Evolutionary conservation across 768 basidiomycete genomes (phyloP), one percentile per base, ranked within the genome.

Genomic region (Tephrocybe sp.): DNA sequence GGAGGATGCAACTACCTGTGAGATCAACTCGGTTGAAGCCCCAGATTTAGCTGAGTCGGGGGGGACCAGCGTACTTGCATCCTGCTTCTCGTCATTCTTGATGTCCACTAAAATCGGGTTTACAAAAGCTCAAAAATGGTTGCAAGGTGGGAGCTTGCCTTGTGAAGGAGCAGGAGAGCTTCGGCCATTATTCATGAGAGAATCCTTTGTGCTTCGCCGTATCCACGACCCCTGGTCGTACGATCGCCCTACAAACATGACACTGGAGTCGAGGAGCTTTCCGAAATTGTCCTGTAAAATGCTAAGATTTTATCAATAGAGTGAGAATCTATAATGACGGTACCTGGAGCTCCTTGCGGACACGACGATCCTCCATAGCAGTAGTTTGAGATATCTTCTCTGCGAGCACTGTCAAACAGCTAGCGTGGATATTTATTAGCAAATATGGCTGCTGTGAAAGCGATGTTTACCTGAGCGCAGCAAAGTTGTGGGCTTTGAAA

Each of bases 281-380:
- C 83, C 79, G 62, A 89, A 97, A 4, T 80, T 85, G 57, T 98
- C 96, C 83, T 91, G 48, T 11, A 33, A 45, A 37, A 41, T 36
- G 25, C 18, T 26, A 2, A 45, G n/a, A n/a, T n/a, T n/a, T n/a
- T n/a, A n/a, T 20, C 25, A 32, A 15, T 18, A 38, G 12, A 26
- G 33, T n/a, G 32, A 15, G 26, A 23, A 25, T 25, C 5, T 26
- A 23, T 21, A 33, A n/a, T 28, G 8, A 28, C 48, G 55, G 15
- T 56, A 85, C 89, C 76, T 96, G 93, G 9, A 98, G 73, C 50
- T 99, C 97, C 63, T 93, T 90, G 21, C 91, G 83, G 48, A 95
- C 71, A 33, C 90, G 79, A 20, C 84, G 79, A 67, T 99, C 97
- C 52, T 98, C 96, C 68, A 96, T 79, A 0, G 93, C 93, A 4